Percentiles rank a stretch among this genome's conserved stretches.
These are phyloP conservation scores for Paramyrothecium sp. DNA, from an alignment of 2,329 filamentous ascomycete species.

Conservation along the genomic window DNA sequence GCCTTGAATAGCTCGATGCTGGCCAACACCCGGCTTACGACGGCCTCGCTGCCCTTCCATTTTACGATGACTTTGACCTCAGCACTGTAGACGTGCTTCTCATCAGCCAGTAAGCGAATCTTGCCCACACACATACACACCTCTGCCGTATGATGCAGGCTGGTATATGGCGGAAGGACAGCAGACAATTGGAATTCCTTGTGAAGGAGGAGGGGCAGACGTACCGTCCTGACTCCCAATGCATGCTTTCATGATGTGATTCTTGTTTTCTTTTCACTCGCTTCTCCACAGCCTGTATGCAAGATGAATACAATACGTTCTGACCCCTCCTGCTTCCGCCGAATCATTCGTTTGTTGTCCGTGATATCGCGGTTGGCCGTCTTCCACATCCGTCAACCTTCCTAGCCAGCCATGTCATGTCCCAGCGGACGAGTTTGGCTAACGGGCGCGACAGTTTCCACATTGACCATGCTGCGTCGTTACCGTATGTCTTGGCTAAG, in stretches of 20 bases:
- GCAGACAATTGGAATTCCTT: slow-evolving; percentile 19
- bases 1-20: slow-evolving; percentile 73
- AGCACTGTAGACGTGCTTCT: slow-evolving; percentile 96
- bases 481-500: slow-evolving; percentile 96
- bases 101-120: slow-evolving; percentile 89
- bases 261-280: slow-evolving; percentile 13
- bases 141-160: slow-evolving; percentile 19
- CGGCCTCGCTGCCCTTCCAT: slow-evolving; percentile 87
- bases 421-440: slow-evolving; percentile 16
- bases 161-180: slow-evolving; percentile 24
- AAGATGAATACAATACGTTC: slow-evolving; percentile 38
- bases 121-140: slow-evolving; percentile 4
- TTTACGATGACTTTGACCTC: slow-evolving; percentile 97
- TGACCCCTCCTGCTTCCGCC: slow-evolving; percentile 19
- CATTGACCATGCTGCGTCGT: slow-evolving; percentile 95
- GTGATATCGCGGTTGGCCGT: not conserved
- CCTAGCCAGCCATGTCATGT: not conserved
- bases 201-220: slow-evolving; percentile 17
- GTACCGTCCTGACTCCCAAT: slow-evolving; percentile 8
- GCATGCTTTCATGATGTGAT: slow-evolving; percentile 18
- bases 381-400: slow-evolving; percentile 3
- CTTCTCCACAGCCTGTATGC: slow-evolving; percentile 22
- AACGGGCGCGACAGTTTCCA: slow-evolving; percentile 71
- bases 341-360: slow-evolving; percentile 19
- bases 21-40: slow-evolving; percentile 97